Evolutionary conservation across 805 yeast genomes (phyloP), one percentile per base, ranked within the genome.

Genomic region (Candida chauliodis): DNA sequence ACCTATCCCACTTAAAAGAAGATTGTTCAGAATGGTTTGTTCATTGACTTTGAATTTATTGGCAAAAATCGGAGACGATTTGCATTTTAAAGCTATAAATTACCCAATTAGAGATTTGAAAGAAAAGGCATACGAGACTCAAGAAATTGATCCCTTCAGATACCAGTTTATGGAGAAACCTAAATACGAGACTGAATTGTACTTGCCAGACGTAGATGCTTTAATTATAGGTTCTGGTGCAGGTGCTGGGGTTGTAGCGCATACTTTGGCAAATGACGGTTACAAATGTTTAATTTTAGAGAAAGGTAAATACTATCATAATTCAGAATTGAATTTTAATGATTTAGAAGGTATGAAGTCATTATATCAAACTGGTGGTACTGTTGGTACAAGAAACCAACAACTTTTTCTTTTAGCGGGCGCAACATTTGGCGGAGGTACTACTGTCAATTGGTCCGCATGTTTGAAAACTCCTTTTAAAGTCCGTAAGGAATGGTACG

Each of bases 391-490:
- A 7, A 37, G 27, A 6, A 66, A 64, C 43, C 62, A 59, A 31
- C 63, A 63, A 31, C 34, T 65, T 10, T 40, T 59, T 8, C 43
- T 73, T 2, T 49, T 75, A 31, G 78, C 80, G 0, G 81, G 80
- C 5, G 46, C 78, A 2, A 73, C 76, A 0, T 70, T 76, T 38
- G 81, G 81, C 5, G 81, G 81, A 10, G 81, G 81, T 5, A 61
- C 76, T 5, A 73, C 80, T 10, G 70, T 76, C 30, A 76, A 76
- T 55, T 76, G 81, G 81, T 67, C 74, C 9, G 79, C 80, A 13
- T 61, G 73, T 41, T 48, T 76, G 38, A 63, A 60, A 27, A 71
- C 80, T 0, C 76, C 76, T 1, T 71, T 67, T 52, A 61, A 62
- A 37, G 75, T 76, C 3, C 65, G 81, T 34, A 55, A 63, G 22